A percentile compares a stretch with the other conserved stretches of the same genome.
Evolutionary conservation across 177 flowering plant species (phyloP).

Genomic region (Vitis hybrid): DNA sequence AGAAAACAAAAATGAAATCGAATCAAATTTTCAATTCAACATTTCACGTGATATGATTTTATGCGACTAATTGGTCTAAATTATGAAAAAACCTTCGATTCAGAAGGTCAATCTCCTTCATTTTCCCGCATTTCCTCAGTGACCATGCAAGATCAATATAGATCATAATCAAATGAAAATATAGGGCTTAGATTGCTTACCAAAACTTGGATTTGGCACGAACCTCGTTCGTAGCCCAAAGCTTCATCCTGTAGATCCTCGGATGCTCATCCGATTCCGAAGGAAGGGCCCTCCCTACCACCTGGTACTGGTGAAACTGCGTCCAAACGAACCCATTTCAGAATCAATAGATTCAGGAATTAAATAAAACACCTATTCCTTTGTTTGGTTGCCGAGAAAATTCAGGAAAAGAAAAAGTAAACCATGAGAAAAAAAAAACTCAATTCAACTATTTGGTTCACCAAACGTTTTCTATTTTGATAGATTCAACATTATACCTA

Average conservation of each 20-base stretch:
- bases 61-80: no score
- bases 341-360: no score
- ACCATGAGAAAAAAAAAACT: neutral
- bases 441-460: no score
- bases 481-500: no score
- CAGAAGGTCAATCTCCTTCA: neutral
- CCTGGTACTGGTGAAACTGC: conserved; percentile 43
- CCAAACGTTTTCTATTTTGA: no score
- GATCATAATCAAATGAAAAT: neutral
- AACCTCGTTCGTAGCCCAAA: conserved; percentile 33
- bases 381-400: no score
- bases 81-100: no score
- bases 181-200: conserved; percentile 3
- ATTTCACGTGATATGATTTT: no score
- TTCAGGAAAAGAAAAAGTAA: neutral
- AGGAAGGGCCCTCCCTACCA: conserved; percentile 34
- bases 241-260: conserved; percentile 36
- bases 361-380: no score
- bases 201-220: conserved; percentile 35
- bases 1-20: no score
- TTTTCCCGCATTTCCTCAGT: neutral
- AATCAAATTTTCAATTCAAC: no score
- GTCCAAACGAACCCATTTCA: neutral
- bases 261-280: conserved; percentile 31
- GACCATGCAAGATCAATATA: no score